Evolutionary conservation across 352 stramenopile genomes (phyloP).

Genomic region (Pythium angustatum): DNA sequence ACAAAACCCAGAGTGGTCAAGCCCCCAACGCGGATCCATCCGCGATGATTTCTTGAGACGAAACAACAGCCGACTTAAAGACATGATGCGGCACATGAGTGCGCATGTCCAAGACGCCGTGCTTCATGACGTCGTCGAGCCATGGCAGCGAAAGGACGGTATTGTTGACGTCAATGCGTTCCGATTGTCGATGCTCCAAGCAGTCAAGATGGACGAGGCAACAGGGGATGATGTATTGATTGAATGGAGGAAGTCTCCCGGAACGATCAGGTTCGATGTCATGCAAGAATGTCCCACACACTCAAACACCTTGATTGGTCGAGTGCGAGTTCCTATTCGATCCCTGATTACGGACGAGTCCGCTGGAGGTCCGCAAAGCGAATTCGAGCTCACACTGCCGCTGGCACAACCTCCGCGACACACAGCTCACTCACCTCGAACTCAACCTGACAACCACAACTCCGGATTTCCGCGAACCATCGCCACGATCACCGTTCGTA

Average conservation of each 20-base stretch:
- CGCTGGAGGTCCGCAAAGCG: constrained; percentile 29
- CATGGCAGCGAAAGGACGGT: constrained; percentile 29
- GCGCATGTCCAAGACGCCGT: constrained; percentile 28
- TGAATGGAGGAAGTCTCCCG: constrained; percentile 28
- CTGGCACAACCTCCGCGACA: constrained; percentile 18
- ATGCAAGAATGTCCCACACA: constrained; percentile 28
- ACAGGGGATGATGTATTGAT: constrained; percentile 28
- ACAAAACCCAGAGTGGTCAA: constrained; percentile 28
- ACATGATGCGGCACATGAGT: constrained; percentile 28
- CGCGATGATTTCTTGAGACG: constrained; percentile 25
- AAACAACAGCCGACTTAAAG: constrained; percentile 33
- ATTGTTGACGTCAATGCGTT: constrained; percentile 34
- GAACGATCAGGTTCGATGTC: constrained; percentile 39
- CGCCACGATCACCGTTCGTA: constrained; percentile 26
- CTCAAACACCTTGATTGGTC: constrained; percentile 24
- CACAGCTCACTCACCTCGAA: background rate
- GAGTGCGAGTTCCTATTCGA: constrained; percentile 32
- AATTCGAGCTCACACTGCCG: constrained; percentile 29
- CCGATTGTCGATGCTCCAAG: constrained; percentile 37
- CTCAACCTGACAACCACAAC: no score
- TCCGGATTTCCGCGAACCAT: background rate
- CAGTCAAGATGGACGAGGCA: constrained; percentile 18
- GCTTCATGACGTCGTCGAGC: constrained; percentile 36
- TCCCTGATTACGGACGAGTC: constrained; percentile 27
- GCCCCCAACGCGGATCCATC: constrained; percentile 12